These are phyloP conservation scores for Ophiostoma montium DNA, from an alignment of 2,329 filamentous ascomycete species.

Conservation along the genomic window DNA sequence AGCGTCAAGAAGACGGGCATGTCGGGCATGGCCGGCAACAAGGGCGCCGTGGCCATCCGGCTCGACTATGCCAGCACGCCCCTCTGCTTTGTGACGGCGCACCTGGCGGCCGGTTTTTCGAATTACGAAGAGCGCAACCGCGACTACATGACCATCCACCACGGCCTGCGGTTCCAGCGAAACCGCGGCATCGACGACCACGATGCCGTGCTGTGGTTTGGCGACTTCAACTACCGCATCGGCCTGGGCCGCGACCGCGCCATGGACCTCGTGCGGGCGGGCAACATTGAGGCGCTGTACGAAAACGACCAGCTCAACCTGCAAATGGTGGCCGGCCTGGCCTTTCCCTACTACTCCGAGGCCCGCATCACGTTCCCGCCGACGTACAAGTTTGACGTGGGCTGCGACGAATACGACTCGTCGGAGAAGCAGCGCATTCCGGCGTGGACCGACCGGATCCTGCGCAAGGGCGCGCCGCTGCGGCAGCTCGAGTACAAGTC, in stretches of 20 bases:
- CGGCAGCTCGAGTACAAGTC: constrained; percentile 71
- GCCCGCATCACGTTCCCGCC: constrained; percentile 76
- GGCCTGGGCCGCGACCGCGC: constrained; percentile 68
- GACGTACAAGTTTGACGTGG: constrained; percentile 91
- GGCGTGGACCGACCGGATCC: constrained; percentile 90
- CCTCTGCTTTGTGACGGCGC: constrained; percentile 90
- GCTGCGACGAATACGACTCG: constrained; percentile 78
- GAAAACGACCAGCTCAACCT: constrained; percentile 93
- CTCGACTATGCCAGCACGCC: constrained; percentile 89
- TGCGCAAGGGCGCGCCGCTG: constrained; percentile 73
- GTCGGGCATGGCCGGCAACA: constrained; percentile 95
- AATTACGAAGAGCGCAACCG: constrained; percentile 95
- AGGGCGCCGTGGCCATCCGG: constrained; percentile 90
- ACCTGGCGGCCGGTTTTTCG: constrained; percentile 87
- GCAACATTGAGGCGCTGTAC: constrained; percentile 66
- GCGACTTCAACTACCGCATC: constrained; percentile 97
- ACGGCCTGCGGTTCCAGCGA: constrained; percentile 78
- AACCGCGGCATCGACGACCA: constrained; percentile 88
- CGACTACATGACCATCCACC: constrained; percentile 80
- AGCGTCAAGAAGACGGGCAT: constrained; percentile 88
- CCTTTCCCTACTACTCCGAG: constrained; percentile 88
- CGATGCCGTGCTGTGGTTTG: constrained; percentile 78
- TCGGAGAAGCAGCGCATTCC: constrained; percentile 94
- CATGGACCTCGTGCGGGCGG: constrained; percentile 55
- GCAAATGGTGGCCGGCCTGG: constrained; percentile 85